Percentiles rank a stretch among this genome's conserved stretches.
Conservation (phyloP, 129 eudicot species). For the Helianthus tuberosus region DNA sequence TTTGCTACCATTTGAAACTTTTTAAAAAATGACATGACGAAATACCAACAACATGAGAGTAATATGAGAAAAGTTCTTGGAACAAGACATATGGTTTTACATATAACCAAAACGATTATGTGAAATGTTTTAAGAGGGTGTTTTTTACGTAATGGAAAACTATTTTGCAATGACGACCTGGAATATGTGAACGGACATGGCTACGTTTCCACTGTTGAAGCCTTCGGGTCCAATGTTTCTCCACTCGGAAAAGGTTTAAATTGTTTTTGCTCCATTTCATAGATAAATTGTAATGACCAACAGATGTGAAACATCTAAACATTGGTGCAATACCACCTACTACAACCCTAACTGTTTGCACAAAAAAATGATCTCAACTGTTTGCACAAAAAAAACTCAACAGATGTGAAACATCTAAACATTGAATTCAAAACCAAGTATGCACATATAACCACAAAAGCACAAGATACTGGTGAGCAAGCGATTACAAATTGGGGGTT, state of each 20-base stretch:
- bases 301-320: background rate
- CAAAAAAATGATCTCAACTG: background rate
- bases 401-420: no score
- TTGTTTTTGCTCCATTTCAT: conserved; percentile 25
- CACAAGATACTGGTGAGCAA: background rate
- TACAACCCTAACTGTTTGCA: background rate
- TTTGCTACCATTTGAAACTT: background rate
- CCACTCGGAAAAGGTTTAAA: conserved; percentile 25
- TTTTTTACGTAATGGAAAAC: background rate
- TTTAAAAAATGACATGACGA: background rate
- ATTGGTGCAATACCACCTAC: background rate
- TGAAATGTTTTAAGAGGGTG: background rate
- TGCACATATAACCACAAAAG: conserved; percentile 3
- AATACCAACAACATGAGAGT: background rate
- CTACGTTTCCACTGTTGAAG: conserved; percentile 10
- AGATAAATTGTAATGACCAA: background rate
- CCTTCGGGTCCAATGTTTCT: background rate
- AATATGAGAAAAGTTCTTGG: background rate
- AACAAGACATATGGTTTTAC: background rate
- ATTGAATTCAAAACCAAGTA: no score
- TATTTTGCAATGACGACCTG: background rate
- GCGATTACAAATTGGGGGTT: background rate
- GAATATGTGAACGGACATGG: conserved; percentile 1
- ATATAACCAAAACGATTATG: background rate
- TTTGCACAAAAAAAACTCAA: no score